These are phyloP conservation scores for Fusarium nisikadoi DNA, from an alignment of 2,329 filamentous ascomycete genomes.

Conservation along the genomic window DNA sequence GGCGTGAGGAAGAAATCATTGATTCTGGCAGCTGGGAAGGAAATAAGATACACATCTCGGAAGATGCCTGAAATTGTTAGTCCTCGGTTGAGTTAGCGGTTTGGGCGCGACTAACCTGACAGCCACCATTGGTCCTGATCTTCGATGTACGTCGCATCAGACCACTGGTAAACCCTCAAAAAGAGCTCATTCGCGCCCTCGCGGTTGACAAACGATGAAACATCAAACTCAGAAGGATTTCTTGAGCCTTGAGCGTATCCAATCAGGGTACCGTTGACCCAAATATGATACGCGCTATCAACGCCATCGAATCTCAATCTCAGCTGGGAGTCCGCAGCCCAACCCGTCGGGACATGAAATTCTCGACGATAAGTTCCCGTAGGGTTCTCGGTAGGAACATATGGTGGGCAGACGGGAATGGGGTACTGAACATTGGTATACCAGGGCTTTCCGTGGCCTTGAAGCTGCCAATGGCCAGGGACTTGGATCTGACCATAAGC, in stretches of 20 bases:
- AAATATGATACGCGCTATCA: conserved; percentile 76
- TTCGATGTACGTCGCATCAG: conserved; percentile 75
- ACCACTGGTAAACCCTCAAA: conserved; percentile 77
- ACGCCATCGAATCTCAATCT: conserved; percentile 77
- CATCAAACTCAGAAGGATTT: conserved; percentile 76
- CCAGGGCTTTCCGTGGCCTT: conserved; percentile 73
- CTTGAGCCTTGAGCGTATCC: conserved; percentile 76
- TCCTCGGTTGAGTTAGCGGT: conserved; percentile 56
- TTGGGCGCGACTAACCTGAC: conserved; percentile 62
- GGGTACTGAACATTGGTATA: conserved; percentile 77
- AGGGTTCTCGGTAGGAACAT: conserved; percentile 70
- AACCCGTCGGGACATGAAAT: conserved; percentile 63
- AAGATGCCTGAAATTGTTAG: conserved; percentile 65
- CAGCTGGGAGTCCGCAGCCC: conserved; percentile 62
- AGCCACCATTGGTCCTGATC: conserved; percentile 78
- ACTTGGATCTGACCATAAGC: conserved; percentile 62
- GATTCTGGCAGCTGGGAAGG: conserved; percentile 64
- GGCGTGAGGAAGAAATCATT: conserved; percentile 69
- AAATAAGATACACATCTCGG: conserved; percentile 71
- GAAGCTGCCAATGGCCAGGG: conserved; percentile 76
- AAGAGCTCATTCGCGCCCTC: conserved; percentile 63
- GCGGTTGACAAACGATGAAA: conserved; percentile 60
- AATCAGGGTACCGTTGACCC: conserved; percentile 70
- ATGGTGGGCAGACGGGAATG: conserved; percentile 72
- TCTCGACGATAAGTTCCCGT: conserved; percentile 70